Evolutionary conservation across 257 asterid species (phyloP).

Genomic region (Salvia hispanica): DNA sequence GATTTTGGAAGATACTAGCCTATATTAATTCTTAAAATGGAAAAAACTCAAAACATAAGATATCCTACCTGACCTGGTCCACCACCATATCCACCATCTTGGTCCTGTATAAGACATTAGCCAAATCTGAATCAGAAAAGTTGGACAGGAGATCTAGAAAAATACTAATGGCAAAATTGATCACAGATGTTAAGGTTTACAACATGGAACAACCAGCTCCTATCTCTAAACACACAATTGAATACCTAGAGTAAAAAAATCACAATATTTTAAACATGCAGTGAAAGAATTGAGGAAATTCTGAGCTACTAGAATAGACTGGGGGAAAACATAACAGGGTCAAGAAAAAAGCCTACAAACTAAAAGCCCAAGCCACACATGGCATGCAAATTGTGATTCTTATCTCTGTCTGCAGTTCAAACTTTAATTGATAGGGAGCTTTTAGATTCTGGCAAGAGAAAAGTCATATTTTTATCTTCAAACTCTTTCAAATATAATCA

Average conservation of each 20-base stretch:
- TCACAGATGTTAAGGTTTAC: background rate
- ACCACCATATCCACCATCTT: conserved; percentile 95
- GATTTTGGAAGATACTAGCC: background rate
- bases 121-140: conserved; percentile 14
- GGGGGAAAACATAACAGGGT: background rate
- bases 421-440: background rate
- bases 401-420: background rate
- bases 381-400: conserved; percentile 3
- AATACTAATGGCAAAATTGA: background rate
- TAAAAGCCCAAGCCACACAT: background rate
- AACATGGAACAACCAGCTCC: conserved; percentile 2
- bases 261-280: background rate
- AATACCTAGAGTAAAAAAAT: conserved; percentile 19
- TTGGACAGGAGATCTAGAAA: background rate
- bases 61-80: conserved; percentile 95
- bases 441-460: background rate
- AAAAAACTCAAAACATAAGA: conserved; percentile 1
- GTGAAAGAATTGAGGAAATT: background rate
- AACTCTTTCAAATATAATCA: background rate
- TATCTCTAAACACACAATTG: conserved; percentile 4
- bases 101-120: conserved; percentile 56
- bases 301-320: conserved; percentile 9
- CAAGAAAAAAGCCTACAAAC: background rate
- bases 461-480: conserved; percentile 1
- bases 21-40: background rate